These are phyloP conservation scores for Nakazawaea anatomiae DNA, from an alignment of 805 yeast species.

Conservation along the genomic window DNA sequence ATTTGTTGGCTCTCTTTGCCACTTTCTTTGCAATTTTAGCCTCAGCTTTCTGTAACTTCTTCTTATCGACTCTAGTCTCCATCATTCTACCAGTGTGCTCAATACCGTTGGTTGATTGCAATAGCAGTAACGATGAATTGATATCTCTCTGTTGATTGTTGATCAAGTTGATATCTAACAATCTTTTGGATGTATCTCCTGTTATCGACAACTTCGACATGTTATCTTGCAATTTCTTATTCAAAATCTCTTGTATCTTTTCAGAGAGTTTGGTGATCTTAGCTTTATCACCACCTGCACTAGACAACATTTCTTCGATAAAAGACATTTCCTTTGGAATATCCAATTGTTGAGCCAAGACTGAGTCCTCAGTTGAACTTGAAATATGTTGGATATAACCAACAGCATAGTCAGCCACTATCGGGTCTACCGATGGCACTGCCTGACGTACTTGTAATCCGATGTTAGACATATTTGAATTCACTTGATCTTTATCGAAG, in stretches of 20 bases:
- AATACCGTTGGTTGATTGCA: conserved; percentile 77
- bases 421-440: conserved; percentile 78
- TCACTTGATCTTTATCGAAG: no score
- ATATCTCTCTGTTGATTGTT: conserved; percentile 66
- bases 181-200: conserved; percentile 84
- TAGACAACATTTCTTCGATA: conserved; percentile 54
- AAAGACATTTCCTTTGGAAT: conserved; percentile 64
- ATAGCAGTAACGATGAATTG: conserved; percentile 67
- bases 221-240: conserved; percentile 54
- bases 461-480: conserved; percentile 23
- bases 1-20: conserved; percentile 77
- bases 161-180: conserved; percentile 71
- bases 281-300: conserved; percentile 75
- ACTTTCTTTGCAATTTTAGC: conserved; percentile 95
- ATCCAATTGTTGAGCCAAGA: conserved; percentile 67
- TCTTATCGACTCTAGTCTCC: conserved; percentile 92
- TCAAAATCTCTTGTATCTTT: conserved; percentile 41
- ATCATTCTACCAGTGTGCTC: conserved; percentile 89
- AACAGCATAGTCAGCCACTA: conserved; percentile 83
- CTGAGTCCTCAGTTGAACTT: conserved; percentile 74
- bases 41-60: conserved; percentile 96
- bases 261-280: conserved; percentile 46
- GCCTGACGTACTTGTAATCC: conserved; percentile 72
- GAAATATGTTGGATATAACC: conserved; percentile 86
- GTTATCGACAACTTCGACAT: conserved; percentile 71